Evolutionary conservation across 164 flowering plant species (phyloP).

Genomic region (Liriodendron chinense): DNA sequence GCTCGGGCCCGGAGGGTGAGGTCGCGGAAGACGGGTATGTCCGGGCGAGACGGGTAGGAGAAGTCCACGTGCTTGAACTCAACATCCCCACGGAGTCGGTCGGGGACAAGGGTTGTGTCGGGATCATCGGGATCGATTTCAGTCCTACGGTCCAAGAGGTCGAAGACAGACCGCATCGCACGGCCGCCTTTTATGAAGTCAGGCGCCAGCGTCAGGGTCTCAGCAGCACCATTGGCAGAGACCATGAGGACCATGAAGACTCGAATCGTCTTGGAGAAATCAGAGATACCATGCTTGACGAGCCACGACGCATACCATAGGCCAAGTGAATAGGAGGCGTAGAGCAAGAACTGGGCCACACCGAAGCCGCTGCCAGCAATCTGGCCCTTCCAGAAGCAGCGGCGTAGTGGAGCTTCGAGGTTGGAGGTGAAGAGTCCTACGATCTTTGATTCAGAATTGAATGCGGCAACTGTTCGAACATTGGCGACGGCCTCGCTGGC

Average conservation of each 20-base stretch:
- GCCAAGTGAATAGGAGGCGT: slow-evolving; percentile 91
- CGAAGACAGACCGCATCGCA: slow-evolving; percentile 94
- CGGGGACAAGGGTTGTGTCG: slow-evolving; percentile 64
- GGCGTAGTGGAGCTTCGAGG: slow-evolving; percentile 60
- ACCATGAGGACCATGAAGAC: slow-evolving; percentile 99
- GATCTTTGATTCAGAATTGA: slow-evolving; percentile 84
- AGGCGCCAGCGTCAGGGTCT: slow-evolving; percentile 91
- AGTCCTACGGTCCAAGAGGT: slow-evolving; percentile 84
- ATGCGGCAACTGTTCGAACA: slow-evolving; percentile 91
- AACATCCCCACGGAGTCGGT: slow-evolving; percentile 80
- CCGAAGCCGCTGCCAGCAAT: slow-evolving; percentile 94
- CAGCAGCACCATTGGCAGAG: slow-evolving; percentile 99
- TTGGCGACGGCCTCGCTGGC: slow-evolving; percentile 97
- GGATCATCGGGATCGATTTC: slow-evolving; percentile 93
- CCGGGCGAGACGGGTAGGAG: slow-evolving; percentile 87
- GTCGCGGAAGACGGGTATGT: slow-evolving; percentile 67
- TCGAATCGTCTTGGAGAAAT: slow-evolving; percentile 89
- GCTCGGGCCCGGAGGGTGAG: slow-evolving; percentile 83
- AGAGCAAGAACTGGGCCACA: slow-evolving; percentile 81
- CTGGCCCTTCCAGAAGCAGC: slow-evolving; percentile 97
- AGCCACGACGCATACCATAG: slow-evolving; percentile 99
- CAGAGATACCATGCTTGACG: slow-evolving; percentile 92
- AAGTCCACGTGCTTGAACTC: slow-evolving; percentile 92
- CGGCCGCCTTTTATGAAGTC: slow-evolving; percentile 96
- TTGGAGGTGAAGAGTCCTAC: slow-evolving; percentile 65